These are phyloP conservation scores for Hymenoscyphus fructigenus DNA, from an alignment of 2,329 filamentous ascomycete species.

Conservation along the genomic window DNA sequence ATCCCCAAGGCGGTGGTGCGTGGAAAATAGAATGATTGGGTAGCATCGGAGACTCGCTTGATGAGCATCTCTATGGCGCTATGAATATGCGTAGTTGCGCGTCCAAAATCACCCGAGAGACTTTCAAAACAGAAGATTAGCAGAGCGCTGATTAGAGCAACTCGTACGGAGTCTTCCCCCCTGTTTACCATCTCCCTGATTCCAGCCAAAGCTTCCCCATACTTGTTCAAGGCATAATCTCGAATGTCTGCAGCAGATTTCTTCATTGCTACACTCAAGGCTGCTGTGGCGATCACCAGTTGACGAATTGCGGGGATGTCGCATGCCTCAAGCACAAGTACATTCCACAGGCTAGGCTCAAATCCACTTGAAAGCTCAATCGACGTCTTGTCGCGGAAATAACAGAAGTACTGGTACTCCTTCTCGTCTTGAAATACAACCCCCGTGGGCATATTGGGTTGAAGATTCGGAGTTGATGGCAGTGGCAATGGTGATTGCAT, in stretches of 20 bases:
- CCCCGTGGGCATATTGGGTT: slow-evolving; percentile 9
- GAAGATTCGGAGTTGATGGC: background rate
- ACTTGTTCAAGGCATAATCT: slow-evolving; percentile 25
- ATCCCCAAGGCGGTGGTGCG: slow-evolving; percentile 14
- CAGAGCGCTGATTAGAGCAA: slow-evolving; percentile 26
- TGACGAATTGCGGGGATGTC: slow-evolving; percentile 24
- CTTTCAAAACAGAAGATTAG: slow-evolving; percentile 32
- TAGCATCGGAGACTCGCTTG: slow-evolving; percentile 12
- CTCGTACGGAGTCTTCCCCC: slow-evolving; percentile 22
- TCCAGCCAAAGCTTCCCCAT: slow-evolving; percentile 24
- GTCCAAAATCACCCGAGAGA: slow-evolving; percentile 23
- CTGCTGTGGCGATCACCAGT: slow-evolving; percentile 21
- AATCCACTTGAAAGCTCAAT: slow-evolving; percentile 21
- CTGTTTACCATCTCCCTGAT: slow-evolving; percentile 19
- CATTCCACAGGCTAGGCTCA: slow-evolving; percentile 23
- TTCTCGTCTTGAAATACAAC: slow-evolving; percentile 21
- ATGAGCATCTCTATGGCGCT: slow-evolving; percentile 24
- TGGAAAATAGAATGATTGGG: slow-evolving; percentile 15
- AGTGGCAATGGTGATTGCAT: slow-evolving; percentile 9
- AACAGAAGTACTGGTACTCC: slow-evolving; percentile 26
- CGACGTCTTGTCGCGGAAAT: slow-evolving; percentile 26
- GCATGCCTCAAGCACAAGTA: slow-evolving; percentile 24
- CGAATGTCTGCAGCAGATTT: slow-evolving; percentile 17
- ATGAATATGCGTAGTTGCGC: slow-evolving; percentile 23
- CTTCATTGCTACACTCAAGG: slow-evolving; percentile 18